phyloP scores from a whole-genome alignment of 805 yeast species.

The Hanseniaspora lachancei region DNA sequence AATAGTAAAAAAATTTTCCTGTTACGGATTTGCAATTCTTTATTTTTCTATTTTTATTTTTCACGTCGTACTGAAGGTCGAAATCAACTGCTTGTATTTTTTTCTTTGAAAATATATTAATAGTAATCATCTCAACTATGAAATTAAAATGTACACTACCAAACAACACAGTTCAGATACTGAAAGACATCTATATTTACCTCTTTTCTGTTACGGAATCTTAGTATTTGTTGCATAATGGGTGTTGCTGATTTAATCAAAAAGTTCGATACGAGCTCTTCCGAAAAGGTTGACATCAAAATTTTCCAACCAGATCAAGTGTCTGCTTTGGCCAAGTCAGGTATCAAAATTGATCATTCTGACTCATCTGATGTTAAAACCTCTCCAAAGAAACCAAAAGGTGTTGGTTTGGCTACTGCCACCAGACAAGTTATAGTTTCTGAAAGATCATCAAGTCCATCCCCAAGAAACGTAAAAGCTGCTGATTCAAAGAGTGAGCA shows the following conservation, averaged over 20 bases:
- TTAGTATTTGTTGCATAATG: slow-evolving; percentile 16
- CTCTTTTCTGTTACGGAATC: neutral
- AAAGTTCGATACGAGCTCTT: slow-evolving; percentile 22
- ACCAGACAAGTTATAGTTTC: slow-evolving; percentile 8
- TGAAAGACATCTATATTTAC: neutral
- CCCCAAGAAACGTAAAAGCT: slow-evolving; percentile 3
- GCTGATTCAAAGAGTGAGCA: neutral
- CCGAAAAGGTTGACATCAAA: neutral
- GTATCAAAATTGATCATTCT: neutral
- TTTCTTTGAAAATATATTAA: too few relatives aligned
- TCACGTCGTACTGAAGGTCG: too few relatives aligned
- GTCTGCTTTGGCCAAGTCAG: slow-evolving; percentile 11
- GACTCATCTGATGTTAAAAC: neutral
- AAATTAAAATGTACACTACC: too few relatives aligned
- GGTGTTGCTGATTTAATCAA: slow-evolving; percentile 30
- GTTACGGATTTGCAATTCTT: too few relatives aligned
- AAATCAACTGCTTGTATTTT: too few relatives aligned
- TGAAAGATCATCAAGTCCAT: neutral
- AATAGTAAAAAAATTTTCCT: neutral
- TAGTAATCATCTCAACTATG: too few relatives aligned
- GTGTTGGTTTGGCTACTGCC: slow-evolving; percentile 7
- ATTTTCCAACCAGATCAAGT: slow-evolving; percentile 12
- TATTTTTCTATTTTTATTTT: too few relatives aligned
- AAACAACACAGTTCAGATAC: neutral
- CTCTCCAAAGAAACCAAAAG: neutral